Conservation (phyloP, 768 basidiomycete genomes). For the Pleurotus salmoneostramineus region DNA sequence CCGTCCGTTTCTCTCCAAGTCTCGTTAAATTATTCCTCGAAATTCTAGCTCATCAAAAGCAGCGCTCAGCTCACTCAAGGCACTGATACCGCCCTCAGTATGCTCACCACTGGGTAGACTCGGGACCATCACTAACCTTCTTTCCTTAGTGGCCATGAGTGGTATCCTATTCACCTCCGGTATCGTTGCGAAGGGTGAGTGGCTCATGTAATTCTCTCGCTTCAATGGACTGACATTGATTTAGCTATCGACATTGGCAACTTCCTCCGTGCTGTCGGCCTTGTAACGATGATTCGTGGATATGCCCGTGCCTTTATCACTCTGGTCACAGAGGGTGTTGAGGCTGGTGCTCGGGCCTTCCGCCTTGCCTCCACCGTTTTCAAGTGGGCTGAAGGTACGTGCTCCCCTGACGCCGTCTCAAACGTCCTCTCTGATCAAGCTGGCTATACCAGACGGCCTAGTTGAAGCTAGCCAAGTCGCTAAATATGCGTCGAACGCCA, state of each 20-base stretch:
- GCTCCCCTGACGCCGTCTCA: neutral
- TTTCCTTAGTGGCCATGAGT: conserved; percentile 2
- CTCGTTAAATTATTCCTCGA: neutral
- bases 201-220: too few relatives aligned
- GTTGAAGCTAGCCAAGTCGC: neutral
- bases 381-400: conserved; percentile 3
- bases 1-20: neutral
- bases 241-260: conserved; percentile 4
- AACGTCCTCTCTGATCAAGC: neutral
- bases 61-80: neutral
- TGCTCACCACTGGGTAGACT: neutral
- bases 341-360: neutral
- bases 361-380: neutral
- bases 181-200: conserved; percentile 2
- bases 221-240: too few relatives aligned
- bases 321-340: neutral
- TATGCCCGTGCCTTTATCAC: conserved; percentile 5
- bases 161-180: conserved; percentile 6
- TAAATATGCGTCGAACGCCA: neutral
- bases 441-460: neutral
- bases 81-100: conserved; percentile 2
- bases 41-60: neutral
- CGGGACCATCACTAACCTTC: neutral
- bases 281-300: neutral
- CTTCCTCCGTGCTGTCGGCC: neutral